Conservation (phyloP, 306 rosid genomes). For the Sphenostylis stenocarpa region DNA sequence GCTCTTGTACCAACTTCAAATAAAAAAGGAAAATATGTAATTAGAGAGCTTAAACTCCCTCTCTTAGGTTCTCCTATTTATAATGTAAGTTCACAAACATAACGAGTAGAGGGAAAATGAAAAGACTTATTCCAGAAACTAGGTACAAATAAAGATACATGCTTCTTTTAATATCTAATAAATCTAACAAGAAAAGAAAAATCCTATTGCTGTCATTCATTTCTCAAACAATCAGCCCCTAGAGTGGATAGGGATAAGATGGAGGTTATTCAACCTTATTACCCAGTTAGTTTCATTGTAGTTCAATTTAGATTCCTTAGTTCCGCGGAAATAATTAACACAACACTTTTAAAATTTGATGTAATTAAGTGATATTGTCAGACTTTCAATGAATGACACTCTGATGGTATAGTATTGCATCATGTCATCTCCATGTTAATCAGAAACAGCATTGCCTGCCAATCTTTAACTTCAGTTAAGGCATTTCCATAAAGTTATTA, state of each 20-base stretch:
- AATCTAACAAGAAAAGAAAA: background rate
- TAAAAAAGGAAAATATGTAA: too few relatives aligned
- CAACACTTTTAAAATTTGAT: background rate
- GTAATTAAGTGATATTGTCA: background rate
- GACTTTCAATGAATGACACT: slow-evolving; percentile 1
- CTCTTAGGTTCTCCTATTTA: too few relatives aligned
- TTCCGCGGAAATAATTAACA: background rate
- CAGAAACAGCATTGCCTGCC: background rate
- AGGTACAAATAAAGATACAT: too few relatives aligned
- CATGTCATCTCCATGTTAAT: slow-evolving; percentile 4
- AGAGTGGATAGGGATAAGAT: background rate
- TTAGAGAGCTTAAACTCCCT: too few relatives aligned
- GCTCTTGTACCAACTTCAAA: too few relatives aligned
- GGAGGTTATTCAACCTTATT: background rate
- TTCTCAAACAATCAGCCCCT: background rate
- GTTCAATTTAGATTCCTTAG: slow-evolving; percentile 8
- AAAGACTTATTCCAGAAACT: too few relatives aligned
- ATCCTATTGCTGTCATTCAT: background rate
- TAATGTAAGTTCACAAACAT: too few relatives aligned
- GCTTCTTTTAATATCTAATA: too few relatives aligned
- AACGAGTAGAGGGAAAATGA: too few relatives aligned
- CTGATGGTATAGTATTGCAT: background rate
- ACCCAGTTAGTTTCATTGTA: background rate
- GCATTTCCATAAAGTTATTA: background rate
- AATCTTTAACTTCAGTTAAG: background rate